phyloP scores from a whole-genome alignment of 2,329 filamentous ascomycete species.

The Aspergillus melleus region DNA sequence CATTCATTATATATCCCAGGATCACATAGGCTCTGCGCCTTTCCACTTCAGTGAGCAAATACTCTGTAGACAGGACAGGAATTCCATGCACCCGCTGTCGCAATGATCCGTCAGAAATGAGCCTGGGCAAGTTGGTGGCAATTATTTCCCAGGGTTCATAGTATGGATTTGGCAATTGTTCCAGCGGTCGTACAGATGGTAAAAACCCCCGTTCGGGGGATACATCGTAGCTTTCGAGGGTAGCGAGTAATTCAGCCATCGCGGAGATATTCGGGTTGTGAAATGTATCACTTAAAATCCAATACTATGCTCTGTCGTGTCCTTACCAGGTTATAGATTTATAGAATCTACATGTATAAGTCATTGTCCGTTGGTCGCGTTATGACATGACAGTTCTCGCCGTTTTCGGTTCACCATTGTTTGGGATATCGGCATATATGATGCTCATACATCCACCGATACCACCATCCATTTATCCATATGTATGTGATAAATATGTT shows the following conservation, averaged over 20 bases:
- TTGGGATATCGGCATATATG: too few species aligned
- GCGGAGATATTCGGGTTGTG: neutral
- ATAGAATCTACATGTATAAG: neutral
- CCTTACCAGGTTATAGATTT: neutral
- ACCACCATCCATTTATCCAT: too few species aligned
- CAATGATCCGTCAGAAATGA: neutral
- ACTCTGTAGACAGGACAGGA: neutral
- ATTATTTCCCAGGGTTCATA: neutral
- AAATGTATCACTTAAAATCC: neutral
- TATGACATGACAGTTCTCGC: neutral
- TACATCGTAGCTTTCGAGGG: neutral
- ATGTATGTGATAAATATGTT: too few species aligned
- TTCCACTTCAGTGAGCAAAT: neutral
- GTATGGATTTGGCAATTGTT: neutral
- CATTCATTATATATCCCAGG: neutral
- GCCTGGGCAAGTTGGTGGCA: neutral
- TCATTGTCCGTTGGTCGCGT: neutral
- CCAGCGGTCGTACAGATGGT: neutral
- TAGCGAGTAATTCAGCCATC: neutral
- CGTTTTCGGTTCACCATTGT: neutral
- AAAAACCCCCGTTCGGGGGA: neutral
- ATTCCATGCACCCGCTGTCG: neutral
- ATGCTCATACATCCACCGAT: too few species aligned
- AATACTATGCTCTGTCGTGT: neutral
- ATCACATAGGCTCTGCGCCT: neutral